Evolutionary conservation across 2,329 filamentous ascomycete species (phyloP).

Genomic region (Pseudogymnoascus sp.): DNA sequence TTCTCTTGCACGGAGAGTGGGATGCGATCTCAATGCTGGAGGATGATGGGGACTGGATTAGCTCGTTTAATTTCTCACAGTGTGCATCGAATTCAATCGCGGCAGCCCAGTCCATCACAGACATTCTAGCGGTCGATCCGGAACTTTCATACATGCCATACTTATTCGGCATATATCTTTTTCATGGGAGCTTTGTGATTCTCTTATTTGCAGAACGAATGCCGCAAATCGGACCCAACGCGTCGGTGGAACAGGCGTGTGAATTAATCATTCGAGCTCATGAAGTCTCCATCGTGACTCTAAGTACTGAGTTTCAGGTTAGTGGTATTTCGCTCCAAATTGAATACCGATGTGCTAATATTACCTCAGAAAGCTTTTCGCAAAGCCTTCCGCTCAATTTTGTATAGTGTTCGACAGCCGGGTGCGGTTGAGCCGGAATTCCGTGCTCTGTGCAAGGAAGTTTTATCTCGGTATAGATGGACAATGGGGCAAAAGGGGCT

Average conservation of each 20-base stretch:
- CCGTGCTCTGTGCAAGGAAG: background rate
- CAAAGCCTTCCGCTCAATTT: background rate
- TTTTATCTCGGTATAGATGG: background rate
- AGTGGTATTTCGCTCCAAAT: background rate
- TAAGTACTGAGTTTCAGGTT: slow-evolving; percentile 42
- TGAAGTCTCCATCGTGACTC: slow-evolving; percentile 43
- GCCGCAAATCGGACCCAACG: slow-evolving; percentile 37
- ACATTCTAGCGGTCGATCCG: slow-evolving; percentile 41
- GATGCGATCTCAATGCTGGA: slow-evolving; percentile 39
- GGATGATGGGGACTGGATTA: slow-evolving; percentile 42
- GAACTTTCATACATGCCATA: slow-evolving; percentile 47
- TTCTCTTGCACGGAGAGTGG: slow-evolving; percentile 42
- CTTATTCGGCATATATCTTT: slow-evolving; percentile 44
- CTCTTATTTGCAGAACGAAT: slow-evolving; percentile 43
- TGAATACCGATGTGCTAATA: background rate
- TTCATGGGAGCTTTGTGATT: slow-evolving; percentile 44
- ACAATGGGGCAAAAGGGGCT: background rate
- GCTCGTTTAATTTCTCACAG: slow-evolving; percentile 37
- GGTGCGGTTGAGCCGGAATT: background rate
- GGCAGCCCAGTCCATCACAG: slow-evolving; percentile 38
- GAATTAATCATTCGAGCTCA: slow-evolving; percentile 45
- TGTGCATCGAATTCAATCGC: slow-evolving; percentile 42
- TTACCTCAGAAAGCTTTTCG: background rate
- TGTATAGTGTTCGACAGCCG: background rate
- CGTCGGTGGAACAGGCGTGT: slow-evolving; percentile 41